Conservation (phyloP, 768 basidiomycete genomes). For the Rhizopogon roseolus region DNA sequence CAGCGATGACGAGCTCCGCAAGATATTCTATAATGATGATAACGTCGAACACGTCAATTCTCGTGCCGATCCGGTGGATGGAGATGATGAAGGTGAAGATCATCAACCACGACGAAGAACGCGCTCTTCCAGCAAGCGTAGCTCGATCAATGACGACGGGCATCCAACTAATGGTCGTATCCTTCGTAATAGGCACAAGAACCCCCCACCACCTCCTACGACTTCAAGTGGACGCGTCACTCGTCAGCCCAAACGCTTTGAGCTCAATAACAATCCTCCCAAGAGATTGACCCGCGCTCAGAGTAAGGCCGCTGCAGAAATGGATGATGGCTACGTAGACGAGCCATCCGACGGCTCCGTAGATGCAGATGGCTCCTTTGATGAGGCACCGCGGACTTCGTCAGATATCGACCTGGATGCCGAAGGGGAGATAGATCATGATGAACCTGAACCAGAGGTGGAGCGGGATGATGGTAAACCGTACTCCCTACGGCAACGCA, state of each 20-base stretch:
- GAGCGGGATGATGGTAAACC: slow-evolving; percentile 30
- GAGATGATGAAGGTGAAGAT: slow-evolving; percentile 28
- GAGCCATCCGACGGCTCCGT: slow-evolving; percentile 45
- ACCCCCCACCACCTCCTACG: slow-evolving; percentile 14
- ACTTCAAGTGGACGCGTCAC: slow-evolving; percentile 18
- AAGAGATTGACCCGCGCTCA: slow-evolving; percentile 19
- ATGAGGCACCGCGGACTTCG: slow-evolving; percentile 42
- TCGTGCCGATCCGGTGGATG: slow-evolving; percentile 13
- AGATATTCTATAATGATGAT: slow-evolving; percentile 9
- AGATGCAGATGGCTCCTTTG: slow-evolving; percentile 57
- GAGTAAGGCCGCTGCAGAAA: slow-evolving; percentile 27
- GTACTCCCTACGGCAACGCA: slow-evolving; percentile 62
- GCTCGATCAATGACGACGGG: slow-evolving; percentile 7
- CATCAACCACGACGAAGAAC: slow-evolving; percentile 12
- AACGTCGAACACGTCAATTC: slow-evolving; percentile 14
- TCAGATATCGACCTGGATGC: slow-evolving; percentile 31
- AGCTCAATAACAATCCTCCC: not conserved
- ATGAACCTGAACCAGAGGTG: slow-evolving; percentile 36
- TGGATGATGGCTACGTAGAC: slow-evolving; percentile 49
- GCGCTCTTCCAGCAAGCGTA: slow-evolving; percentile 15
- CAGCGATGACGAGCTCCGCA: slow-evolving; percentile 34
- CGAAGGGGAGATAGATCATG: slow-evolving; percentile 35
- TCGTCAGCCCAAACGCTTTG: slow-evolving; percentile 15
- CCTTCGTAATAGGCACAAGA: slow-evolving; percentile 37
- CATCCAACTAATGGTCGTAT: slow-evolving; percentile 22